A percentile compares a stretch with the other conserved stretches of the same genome.
Conservation (phyloP, 345 rosid genomes). For the Rhodamnia rubescens region DNA sequence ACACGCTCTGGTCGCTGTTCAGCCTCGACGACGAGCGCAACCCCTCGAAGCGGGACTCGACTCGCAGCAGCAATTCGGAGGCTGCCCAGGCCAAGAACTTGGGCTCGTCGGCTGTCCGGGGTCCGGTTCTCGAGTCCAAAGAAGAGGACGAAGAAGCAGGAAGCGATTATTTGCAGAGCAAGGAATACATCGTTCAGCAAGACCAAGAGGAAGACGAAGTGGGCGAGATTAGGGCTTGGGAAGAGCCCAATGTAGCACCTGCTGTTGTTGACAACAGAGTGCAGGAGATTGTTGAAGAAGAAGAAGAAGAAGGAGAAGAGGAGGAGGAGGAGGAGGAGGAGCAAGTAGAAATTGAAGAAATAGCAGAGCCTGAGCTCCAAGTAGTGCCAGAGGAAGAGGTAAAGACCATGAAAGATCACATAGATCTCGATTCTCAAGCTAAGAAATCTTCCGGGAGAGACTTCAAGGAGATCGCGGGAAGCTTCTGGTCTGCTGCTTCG, state of each 20-base stretch:
- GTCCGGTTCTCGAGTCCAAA: slow-evolving; percentile 44
- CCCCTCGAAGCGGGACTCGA: slow-evolving; percentile 1
- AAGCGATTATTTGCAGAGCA: background rate
- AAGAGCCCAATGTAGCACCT: slow-evolving; percentile 34
- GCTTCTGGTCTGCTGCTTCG: slow-evolving; percentile 98
- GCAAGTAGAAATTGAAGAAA: background rate
- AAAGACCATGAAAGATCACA: slow-evolving; percentile 82
- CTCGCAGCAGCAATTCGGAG: slow-evolving; percentile 12
- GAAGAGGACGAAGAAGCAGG: slow-evolving; percentile 22
- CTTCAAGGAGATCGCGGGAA: slow-evolving; percentile 64
- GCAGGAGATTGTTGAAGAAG: slow-evolving; percentile 56
- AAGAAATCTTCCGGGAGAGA: slow-evolving; percentile 78
- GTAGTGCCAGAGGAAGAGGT: slow-evolving; percentile 29
- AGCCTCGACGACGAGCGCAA: slow-evolving; percentile 51
- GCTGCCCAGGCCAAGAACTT: slow-evolving; percentile 30
- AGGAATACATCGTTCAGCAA: background rate
- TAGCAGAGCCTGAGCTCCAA: slow-evolving; percentile 8
- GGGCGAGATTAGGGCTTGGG: slow-evolving; percentile 20
- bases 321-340: slow-evolving; percentile 5
- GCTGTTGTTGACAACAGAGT: slow-evolving; percentile 7
- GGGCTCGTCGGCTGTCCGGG: slow-evolving; percentile 14
- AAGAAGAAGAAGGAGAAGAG: slow-evolving; percentile 18
- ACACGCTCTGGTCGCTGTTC: slow-evolving; percentile 71
- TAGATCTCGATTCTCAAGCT: slow-evolving; percentile 75
- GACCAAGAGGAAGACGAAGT: slow-evolving; percentile 7